Percentiles rank a stretch among this genome's conserved stretches.
phyloP scores from a whole-genome alignment of 1,284 basidiomycete genomes.

The Singerocomus inundabilis region DNA sequence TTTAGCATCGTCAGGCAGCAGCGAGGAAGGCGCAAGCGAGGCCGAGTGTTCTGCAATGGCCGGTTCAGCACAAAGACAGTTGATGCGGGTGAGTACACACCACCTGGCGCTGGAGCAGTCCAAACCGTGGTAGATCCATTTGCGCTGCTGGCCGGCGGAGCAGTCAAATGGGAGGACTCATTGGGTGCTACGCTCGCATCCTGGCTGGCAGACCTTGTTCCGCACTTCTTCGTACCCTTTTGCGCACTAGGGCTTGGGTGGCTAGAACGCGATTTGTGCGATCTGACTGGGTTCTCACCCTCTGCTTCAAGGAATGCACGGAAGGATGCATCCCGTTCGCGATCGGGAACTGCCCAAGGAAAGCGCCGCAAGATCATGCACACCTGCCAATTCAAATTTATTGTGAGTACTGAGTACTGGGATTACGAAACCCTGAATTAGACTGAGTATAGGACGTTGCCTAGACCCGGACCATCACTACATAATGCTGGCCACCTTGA shows the following conservation, averaged over 20 bases:
- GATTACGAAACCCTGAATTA: slow-evolving; percentile 7
- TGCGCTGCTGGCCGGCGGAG: slow-evolving; percentile 3
- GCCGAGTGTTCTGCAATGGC: slow-evolving; percentile 15
- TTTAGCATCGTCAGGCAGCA: slow-evolving; percentile 27
- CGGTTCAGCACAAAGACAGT: slow-evolving; percentile 13
- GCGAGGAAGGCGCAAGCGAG: slow-evolving; percentile 21
- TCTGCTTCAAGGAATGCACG: slow-evolving; percentile 84
- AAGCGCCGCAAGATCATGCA: slow-evolving; percentile 98
- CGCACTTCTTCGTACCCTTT: slow-evolving; percentile 13
- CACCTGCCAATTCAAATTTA: slow-evolving; percentile 17
- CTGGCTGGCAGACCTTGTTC: neutral
- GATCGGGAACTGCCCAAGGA: slow-evolving; percentile 98
- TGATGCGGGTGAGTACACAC: slow-evolving; percentile 19
- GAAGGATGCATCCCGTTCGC: slow-evolving; percentile 91
- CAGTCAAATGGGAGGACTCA: slow-evolving; percentile 1
- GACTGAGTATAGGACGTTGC: slow-evolving; percentile 4
- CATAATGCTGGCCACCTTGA: neutral
- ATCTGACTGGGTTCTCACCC: slow-evolving; percentile 27
- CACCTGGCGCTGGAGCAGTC: slow-evolving; percentile 15
- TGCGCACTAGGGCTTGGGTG: slow-evolving; percentile 10
- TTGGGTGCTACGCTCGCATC: neutral
- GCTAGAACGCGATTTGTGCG: slow-evolving; percentile 20
- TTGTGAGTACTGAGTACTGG: slow-evolving; percentile 25
- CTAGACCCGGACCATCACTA: slow-evolving; percentile 2
- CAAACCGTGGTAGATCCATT: slow-evolving; percentile 5